A percentile compares a stretch with the other conserved stretches of the same genome.
Conservation (phyloP, 1,284 basidiomycete genomes). For the Omphalotus olearius region DNA sequence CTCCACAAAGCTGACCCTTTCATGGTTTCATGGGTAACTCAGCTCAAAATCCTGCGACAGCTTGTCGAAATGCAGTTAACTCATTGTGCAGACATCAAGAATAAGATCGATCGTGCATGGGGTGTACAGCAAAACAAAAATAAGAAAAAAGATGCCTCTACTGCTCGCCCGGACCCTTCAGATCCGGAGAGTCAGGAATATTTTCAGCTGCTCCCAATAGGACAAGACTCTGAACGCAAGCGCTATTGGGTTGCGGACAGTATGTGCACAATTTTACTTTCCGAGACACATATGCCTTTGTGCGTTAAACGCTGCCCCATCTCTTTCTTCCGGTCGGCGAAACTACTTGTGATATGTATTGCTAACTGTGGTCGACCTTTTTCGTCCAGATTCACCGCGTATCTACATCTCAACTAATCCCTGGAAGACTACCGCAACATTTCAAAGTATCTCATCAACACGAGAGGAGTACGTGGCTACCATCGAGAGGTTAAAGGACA, state of each 20-base stretch:
- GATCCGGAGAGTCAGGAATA: slow-evolving; percentile 61
- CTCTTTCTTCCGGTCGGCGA: slow-evolving; percentile 23
- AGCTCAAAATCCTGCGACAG: slow-evolving; percentile 77
- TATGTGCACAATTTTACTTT: slow-evolving; percentile 52
- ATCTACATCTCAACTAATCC: slow-evolving; percentile 79
- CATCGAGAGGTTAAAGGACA: slow-evolving; percentile 56
- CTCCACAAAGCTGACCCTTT: slow-evolving; percentile 11
- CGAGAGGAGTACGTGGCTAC: slow-evolving; percentile 63
- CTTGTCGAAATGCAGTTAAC: slow-evolving; percentile 75
- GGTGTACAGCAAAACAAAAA: slow-evolving; percentile 77
- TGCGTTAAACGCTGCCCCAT: slow-evolving; percentile 44
- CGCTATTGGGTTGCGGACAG: slow-evolving; percentile 81
- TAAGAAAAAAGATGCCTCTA: slow-evolving; percentile 65
- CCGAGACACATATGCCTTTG: slow-evolving; percentile 50
- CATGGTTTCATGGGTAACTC: not conserved
- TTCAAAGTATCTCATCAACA: slow-evolving; percentile 63
- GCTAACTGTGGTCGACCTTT: slow-evolving; percentile 24
- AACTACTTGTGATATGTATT: slow-evolving; percentile 18
- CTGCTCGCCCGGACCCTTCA: slow-evolving; percentile 46
- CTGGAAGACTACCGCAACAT: slow-evolving; percentile 77
- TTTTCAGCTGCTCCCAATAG: slow-evolving; percentile 61
- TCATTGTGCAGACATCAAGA: slow-evolving; percentile 63
- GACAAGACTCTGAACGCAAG: slow-evolving; percentile 66
- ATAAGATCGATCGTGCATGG: slow-evolving; percentile 75
- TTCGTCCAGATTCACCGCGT: slow-evolving; percentile 67